Evolutionary conservation across 2,329 filamentous ascomycete genomes (phyloP).

Genomic region (Acrocalymma vagum): DNA sequence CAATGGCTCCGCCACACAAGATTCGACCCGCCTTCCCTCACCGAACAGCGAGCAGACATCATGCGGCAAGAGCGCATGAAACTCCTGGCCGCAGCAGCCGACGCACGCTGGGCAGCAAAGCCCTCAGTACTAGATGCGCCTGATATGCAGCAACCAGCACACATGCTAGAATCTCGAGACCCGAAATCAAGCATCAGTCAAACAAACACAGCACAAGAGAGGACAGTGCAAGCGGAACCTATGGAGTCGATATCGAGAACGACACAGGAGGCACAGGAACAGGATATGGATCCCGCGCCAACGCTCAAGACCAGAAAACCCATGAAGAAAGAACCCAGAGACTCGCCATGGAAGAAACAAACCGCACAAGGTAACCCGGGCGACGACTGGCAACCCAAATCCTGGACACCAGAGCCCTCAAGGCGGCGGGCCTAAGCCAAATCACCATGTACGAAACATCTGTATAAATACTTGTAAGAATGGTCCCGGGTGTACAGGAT

Average conservation of each 20-base stretch:
- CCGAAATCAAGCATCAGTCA: constrained; percentile 48
- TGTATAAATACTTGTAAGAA: constrained; percentile 8
- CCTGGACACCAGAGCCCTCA: constrained; percentile 54
- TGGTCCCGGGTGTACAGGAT: no score
- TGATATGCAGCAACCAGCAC: constrained; percentile 56
- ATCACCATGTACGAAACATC: no score
- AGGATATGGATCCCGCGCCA: constrained; percentile 19
- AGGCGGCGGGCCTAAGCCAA: constrained; percentile 33
- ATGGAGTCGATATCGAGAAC: constrained; percentile 20
- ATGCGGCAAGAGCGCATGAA: constrained; percentile 66
- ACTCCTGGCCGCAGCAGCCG: constrained; percentile 65
- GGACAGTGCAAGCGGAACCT: constrained; percentile 23
- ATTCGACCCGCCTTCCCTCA: constrained; percentile 61
- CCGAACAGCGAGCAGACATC: constrained; percentile 67
- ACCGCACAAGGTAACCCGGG: constrained; percentile 47
- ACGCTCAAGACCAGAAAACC: constrained; percentile 29
- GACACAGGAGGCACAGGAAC: constrained; percentile 32
- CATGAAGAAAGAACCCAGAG: constrained; percentile 37
- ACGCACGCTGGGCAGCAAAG: constrained; percentile 68
- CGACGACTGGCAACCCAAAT: constrained; percentile 57
- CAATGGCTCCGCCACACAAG: constrained; percentile 73
- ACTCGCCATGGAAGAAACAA: constrained; percentile 53
- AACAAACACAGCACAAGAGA: constrained; percentile 43
- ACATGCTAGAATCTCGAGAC: constrained; percentile 55
- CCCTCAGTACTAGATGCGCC: constrained; percentile 67